Evolutionary conservation across 2,329 filamentous ascomycete genomes (phyloP).

Genomic region (Drechslerella coelobrocha): DNA sequence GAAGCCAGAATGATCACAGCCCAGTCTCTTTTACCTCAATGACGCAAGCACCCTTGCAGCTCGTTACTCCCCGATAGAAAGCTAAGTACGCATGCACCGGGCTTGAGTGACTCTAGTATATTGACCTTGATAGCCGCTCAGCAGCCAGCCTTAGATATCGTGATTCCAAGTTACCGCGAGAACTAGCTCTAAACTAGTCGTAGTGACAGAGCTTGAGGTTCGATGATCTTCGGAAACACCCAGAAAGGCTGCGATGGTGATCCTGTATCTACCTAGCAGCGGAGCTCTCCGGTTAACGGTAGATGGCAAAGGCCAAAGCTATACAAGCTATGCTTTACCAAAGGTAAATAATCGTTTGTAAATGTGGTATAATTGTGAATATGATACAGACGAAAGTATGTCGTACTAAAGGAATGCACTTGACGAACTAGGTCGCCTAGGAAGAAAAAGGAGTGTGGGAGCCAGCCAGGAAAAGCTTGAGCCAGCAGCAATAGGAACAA

Average conservation of each 20-base stretch:
- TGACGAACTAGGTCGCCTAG: slow-evolving; percentile 21
- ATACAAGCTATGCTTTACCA: not conserved
- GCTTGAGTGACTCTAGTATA: no score
- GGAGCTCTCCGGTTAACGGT: not conserved
- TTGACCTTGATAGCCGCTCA: no score
- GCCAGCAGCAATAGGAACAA: not conserved
- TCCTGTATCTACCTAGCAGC: slow-evolving; percentile 4
- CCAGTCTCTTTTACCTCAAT: no score
- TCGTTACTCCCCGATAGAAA: no score
- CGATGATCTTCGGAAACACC: not conserved
- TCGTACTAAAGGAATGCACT: slow-evolving; percentile 26
- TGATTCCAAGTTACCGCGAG: not conserved
- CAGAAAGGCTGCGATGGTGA: not conserved
- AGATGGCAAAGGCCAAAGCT: not conserved
- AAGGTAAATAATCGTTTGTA: not conserved
- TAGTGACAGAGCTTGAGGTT: not conserved
- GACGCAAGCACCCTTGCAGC: no score
- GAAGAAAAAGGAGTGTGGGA: slow-evolving; percentile 24
- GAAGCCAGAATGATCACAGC: no score
- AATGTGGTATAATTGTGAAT: slow-evolving; percentile 24
- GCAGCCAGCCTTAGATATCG: no score
- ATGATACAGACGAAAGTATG: slow-evolving; percentile 8
- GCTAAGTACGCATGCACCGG: no score
- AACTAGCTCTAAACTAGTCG: not conserved
- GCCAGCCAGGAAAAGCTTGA: slow-evolving; percentile 1